Conservation (phyloP, 2,329 filamentous ascomycete species). For the Pseudogymnoascus sp. region DNA sequence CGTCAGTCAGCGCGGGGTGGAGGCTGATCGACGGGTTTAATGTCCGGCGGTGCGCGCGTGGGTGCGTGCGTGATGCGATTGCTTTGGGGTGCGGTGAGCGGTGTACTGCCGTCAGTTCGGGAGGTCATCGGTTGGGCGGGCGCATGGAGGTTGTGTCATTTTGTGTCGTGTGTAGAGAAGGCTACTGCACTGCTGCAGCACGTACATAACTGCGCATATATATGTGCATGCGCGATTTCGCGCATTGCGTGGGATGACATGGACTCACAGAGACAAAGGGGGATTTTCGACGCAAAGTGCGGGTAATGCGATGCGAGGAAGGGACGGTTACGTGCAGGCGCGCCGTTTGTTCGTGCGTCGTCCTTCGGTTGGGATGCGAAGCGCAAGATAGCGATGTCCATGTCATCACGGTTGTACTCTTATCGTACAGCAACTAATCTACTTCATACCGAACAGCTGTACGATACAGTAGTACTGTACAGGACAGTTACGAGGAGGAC, state of each 20-base stretch:
- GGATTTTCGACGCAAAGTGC: neutral
- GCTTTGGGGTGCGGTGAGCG: neutral
- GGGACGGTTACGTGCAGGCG: neutral
- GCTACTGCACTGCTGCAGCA: neutral
- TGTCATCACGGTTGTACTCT: neutral
- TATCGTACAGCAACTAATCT: neutral
- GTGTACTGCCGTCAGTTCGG: neutral
- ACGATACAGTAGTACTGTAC: neutral
- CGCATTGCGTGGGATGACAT: neutral
- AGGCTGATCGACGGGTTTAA: neutral
- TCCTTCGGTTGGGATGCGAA: neutral
- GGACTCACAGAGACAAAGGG: too few relatives aligned
- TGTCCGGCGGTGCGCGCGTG: neutral
- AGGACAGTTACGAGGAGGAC: neutral
- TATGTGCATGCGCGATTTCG: neutral
- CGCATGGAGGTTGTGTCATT: neutral
- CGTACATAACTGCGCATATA: neutral
- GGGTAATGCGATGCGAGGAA: neutral
- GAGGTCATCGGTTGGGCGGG: neutral
- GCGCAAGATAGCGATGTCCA: neutral
- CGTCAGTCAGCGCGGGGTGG: too few relatives aligned
- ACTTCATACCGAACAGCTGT: neutral
- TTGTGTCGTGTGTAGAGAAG: too few relatives aligned
- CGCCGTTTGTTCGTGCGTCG: neutral
- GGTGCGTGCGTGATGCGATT: neutral